Base-by-base conservation (phyloP, 2,329 filamentous ascomycete species). In the Stromatinia cepivora region DNA sequence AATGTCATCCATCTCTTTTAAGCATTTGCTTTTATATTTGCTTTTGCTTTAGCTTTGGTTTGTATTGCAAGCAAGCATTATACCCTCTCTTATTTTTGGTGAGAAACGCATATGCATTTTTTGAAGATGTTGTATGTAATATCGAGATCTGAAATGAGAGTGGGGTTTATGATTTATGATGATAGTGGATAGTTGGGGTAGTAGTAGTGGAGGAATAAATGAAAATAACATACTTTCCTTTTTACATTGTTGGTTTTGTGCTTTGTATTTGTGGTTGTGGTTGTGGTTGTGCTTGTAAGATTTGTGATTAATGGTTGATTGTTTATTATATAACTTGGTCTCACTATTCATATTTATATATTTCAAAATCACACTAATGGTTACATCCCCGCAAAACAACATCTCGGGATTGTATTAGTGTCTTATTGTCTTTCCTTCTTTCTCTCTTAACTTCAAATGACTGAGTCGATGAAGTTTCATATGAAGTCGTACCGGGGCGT, bases 81-180 rank as follows among this genome's bases (percentile, higher is more conserved):
- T 63, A 63, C 59, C 59, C 45, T 50, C 45, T 52, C 28, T 50
- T 63, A 15, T 48, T 63, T 63, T 36, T 39, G 6, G 54, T 34
- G 54, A 57, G 39, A 42, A 42, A 17, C 4, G 13, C 15, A 42
- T 42, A 42, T 42, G 10, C 39, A n/a, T 57, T 36, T 36, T 34
- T 36, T 63, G 31, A 22, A 52, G 22, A 34, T 50, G 34, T n/a
- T 63, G 59, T 62, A 50, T 62, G 46, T 63, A 17, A 17, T 17
- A 39, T 63, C 22, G 59, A 63, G 45, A 63, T 50, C 8, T n/a
- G 59, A 36, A 36, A 39, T 52, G 31, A 52, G 46, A 50, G 46
- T 42, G 59, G 46, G 59, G n/a, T 48, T 63, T 63, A 63, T 39
- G 59, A 63, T 36, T 63, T 50, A 63, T 63, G 59, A 50, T 39